Conservation (phyloP, 1,284 basidiomycete species). For the Irpex sp. region DNA sequence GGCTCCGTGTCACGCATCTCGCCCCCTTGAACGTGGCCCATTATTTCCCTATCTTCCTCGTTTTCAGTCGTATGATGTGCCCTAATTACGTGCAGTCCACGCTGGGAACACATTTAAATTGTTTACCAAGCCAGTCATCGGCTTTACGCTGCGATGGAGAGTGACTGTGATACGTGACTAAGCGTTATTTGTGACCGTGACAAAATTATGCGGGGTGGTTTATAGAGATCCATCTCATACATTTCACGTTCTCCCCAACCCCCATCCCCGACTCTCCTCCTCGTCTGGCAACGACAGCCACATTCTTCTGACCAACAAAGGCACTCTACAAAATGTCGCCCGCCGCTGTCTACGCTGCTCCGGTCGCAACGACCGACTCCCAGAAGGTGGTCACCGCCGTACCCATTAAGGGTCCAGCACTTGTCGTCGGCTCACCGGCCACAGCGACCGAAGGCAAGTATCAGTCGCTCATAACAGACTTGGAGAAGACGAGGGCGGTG, state of each 20-base stretch:
- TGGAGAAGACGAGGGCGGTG: slow-evolving; percentile 50
- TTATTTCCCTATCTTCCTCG: not conserved
- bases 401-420: slow-evolving; percentile 38
- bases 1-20: not conserved
- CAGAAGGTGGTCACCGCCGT: slow-evolving; percentile 22
- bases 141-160: not conserved
- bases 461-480: slow-evolving; percentile 58
- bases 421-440: slow-evolving; percentile 70
- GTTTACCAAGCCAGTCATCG: not conserved
- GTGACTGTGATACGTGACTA: slow-evolving; percentile 3
- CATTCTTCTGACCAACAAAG: not conserved
- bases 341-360: slow-evolving; percentile 42
- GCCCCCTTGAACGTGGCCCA: not conserved
- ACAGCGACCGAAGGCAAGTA: slow-evolving; percentile 76
- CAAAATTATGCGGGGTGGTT: slow-evolving; percentile 2
- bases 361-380: slow-evolving; percentile 17
- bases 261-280: slow-evolving; percentile 7
- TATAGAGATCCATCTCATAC: not conserved
- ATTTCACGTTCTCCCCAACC: slow-evolving; percentile 8
- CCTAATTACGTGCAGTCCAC: not conserved
- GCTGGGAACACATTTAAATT: not conserved
- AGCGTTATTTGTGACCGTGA: slow-evolving; percentile 2
- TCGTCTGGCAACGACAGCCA: not conserved
- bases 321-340: slow-evolving; percentile 49
- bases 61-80: not conserved